Conservation (phyloP, 306 rosid species). For the Vigna hirtella region DNA sequence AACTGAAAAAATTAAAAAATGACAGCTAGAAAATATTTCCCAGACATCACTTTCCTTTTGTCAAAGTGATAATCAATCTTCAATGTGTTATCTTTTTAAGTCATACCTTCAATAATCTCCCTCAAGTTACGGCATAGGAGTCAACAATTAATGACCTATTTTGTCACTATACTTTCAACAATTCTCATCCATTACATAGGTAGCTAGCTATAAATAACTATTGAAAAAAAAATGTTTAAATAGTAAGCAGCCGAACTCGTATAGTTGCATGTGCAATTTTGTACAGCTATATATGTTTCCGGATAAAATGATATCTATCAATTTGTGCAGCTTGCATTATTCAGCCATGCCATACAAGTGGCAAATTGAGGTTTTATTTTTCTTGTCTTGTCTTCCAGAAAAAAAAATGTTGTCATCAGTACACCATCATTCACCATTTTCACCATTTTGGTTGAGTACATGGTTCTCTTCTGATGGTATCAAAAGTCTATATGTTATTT, state of each 20-base stretch:
- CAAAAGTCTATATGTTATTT: too few relatives aligned
- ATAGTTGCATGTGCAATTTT: not conserved
- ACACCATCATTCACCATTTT: constrained; percentile 2
- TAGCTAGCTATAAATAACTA: not conserved
- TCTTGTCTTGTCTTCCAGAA: not conserved
- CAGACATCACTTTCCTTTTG: too few relatives aligned
- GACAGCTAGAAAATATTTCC: too few relatives aligned
- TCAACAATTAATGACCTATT: too few relatives aligned
- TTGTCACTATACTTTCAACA: too few relatives aligned
- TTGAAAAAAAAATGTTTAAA: not conserved
- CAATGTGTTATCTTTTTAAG: too few relatives aligned
- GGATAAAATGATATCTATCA: not conserved
- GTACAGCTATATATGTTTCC: not conserved
- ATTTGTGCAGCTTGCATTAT: constrained; percentile 13
- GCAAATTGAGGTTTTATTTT: not conserved
- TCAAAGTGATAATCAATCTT: too few relatives aligned
- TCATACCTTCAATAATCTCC: too few relatives aligned
- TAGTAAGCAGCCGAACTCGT: not conserved
- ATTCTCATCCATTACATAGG: not conserved
- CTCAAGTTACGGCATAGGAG: too few relatives aligned
- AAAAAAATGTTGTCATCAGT: not conserved
- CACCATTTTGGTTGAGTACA: not conserved
- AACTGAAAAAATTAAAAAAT: too few relatives aligned
- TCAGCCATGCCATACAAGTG: constrained; percentile 6
- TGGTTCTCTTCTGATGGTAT: constrained; percentile 2